These are phyloP conservation scores for Aspergillus novofumigatus DNA, from an alignment of 2,329 filamentous ascomycete species.

Conservation along the genomic window DNA sequence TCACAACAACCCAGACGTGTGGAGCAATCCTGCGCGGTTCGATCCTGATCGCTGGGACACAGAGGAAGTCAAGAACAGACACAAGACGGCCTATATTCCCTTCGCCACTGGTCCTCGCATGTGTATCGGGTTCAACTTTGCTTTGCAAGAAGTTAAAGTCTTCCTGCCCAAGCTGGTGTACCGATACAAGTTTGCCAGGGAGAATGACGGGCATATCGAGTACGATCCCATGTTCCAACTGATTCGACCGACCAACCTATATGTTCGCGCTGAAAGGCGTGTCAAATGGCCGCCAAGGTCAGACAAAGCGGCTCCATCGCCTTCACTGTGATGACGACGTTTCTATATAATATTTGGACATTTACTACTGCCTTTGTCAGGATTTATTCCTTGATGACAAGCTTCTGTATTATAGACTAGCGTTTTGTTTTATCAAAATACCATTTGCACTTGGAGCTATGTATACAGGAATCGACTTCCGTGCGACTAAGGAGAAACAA, in stretches of 20 bases:
- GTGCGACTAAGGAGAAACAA: background rate
- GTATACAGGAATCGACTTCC: background rate
- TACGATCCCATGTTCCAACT: constrained; percentile 25
- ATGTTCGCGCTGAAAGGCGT: constrained; percentile 12
- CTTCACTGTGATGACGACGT: background rate
- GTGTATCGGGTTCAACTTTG: constrained; percentile 64
- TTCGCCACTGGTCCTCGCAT: constrained; percentile 56
- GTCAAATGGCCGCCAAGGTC: constrained; percentile 25
- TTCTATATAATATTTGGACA: background rate
- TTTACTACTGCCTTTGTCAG: background rate
- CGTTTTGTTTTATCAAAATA: background rate
- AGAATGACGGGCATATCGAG: constrained; percentile 47
- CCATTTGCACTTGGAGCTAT: background rate
- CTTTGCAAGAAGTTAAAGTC: constrained; percentile 58
- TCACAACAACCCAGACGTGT: constrained; percentile 51
- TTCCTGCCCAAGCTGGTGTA: constrained; percentile 54
- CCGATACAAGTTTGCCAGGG: constrained; percentile 53
- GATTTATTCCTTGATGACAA: background rate
- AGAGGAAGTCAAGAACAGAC: constrained; percentile 50
- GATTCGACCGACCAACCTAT: constrained; percentile 21
- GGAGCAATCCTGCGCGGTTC: constrained; percentile 57
- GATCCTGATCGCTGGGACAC: constrained; percentile 59
- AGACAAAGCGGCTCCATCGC: background rate
- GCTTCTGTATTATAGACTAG: background rate
- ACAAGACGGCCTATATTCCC: constrained; percentile 53